Conservation (phyloP, 2,329 filamentous ascomycete species). For the Calonectria pseudoturangicola region DNA sequence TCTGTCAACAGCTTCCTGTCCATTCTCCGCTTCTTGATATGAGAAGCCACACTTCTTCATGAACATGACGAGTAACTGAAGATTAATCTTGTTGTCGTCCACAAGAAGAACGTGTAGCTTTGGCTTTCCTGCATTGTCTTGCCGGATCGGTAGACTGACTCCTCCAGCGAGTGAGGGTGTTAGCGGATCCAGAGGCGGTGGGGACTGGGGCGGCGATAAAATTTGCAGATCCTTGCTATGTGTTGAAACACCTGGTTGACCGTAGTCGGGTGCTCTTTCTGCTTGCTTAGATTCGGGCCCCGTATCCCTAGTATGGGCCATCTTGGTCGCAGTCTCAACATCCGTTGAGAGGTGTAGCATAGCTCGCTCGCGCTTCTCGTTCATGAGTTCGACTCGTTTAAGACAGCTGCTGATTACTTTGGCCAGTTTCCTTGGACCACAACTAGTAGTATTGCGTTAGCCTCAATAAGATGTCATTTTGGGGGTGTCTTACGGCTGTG, state of each 20-base stretch:
- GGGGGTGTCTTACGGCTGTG: conserved; percentile 55
- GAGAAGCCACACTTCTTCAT: conserved; percentile 64
- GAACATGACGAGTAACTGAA: conserved; percentile 64
- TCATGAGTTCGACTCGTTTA: conserved; percentile 5
- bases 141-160: neutral
- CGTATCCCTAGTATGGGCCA: neutral
- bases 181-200: conserved; percentile 32
- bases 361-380: neutral
- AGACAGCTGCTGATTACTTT: conserved; percentile 55
- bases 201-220: conserved; percentile 4
- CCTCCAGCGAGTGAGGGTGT: conserved; percentile 5
- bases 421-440: conserved; percentile 57
- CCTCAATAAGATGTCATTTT: accelerated
- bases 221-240: neutral
- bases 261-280: neutral
- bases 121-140: neutral
- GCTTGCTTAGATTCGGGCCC: neutral
- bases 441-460: conserved; percentile 41
- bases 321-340: neutral
- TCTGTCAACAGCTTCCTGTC: conserved; percentile 66
- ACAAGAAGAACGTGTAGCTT: conserved; percentile 59
- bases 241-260: neutral
- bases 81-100: conserved; percentile 66
- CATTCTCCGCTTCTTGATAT: conserved; percentile 65
- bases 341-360: neutral